A percentile compares a stretch with the other conserved stretches of the same genome.
Conservation (phyloP, 352 stramenopile species). For the Phytophthora pistaciae region DNA sequence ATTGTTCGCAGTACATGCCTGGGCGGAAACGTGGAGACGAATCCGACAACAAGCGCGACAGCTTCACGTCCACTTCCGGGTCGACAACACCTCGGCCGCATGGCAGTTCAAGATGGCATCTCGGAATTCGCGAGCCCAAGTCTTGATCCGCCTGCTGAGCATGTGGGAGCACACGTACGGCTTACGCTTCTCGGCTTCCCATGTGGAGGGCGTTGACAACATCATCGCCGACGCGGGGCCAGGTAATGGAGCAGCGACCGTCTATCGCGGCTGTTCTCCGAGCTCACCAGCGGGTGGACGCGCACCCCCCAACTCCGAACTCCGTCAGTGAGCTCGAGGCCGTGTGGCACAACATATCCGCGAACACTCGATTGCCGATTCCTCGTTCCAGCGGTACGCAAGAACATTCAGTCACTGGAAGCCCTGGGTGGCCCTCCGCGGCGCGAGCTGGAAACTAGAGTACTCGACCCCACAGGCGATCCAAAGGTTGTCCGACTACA, state of each 20-base stretch:
- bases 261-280: too few species aligned
- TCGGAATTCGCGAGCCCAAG: too few species aligned
- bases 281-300: neutral
- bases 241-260: too few species aligned
- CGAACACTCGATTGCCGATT: conserved; percentile 6
- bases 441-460: neutral
- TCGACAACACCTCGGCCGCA: conserved; percentile 26
- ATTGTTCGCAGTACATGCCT: neutral
- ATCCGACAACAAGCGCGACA: neutral
- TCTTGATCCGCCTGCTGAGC: neutral
- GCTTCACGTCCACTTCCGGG: conserved; percentile 25
- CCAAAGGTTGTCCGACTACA: conserved; percentile 2
- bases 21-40: too few species aligned
- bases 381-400: neutral
- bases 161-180: neutral
- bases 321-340: neutral
- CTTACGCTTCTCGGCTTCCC: conserved; percentile 9
- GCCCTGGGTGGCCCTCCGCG: neutral
- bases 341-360: conserved; percentile 2
- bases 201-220: neutral
- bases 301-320: neutral
- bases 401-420: neutral
- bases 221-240: neutral
- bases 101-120: neutral
- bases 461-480: neutral